These are phyloP conservation scores for Bisporella sp. DNA, from an alignment of 2,329 filamentous ascomycete species.

Conservation along the genomic window DNA sequence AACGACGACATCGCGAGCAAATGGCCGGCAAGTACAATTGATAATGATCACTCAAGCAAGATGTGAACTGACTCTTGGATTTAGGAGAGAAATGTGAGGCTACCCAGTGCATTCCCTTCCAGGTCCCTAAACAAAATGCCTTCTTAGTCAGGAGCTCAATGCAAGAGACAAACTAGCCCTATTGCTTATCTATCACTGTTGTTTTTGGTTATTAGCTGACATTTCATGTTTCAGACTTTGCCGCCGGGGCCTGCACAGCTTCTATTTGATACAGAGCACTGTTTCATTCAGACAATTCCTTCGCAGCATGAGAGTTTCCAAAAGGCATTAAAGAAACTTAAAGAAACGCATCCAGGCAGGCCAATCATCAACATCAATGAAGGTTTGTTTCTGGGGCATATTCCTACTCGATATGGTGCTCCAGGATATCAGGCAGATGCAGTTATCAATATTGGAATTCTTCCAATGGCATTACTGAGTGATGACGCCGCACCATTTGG, in stretches of 20 bases:
- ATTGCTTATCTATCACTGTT: too few relatives aligned
- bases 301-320: conserved; percentile 27
- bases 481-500: conserved; percentile 33
- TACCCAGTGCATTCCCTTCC: too few relatives aligned
- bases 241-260: too few relatives aligned
- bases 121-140: too few relatives aligned
- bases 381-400: conserved; percentile 29
- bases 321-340: conserved; percentile 27
- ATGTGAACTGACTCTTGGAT: too few relatives aligned
- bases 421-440: conserved; percentile 29
- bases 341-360: conserved; percentile 25
- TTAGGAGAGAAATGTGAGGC: too few relatives aligned
- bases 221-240: too few relatives aligned
- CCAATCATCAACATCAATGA: conserved; percentile 37
- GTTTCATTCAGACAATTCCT: conserved; percentile 29
- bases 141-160: too few relatives aligned
- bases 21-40: conserved; percentile 15
- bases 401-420: conserved; percentile 33
- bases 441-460: conserved; percentile 33
- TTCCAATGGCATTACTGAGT: conserved; percentile 30
- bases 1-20: background rate
- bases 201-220: too few relatives aligned
- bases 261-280: conserved; percentile 3
- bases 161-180: too few relatives aligned
- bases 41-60: conserved; percentile 6